These are phyloP conservation scores for Dactylellina parvicollis DNA, from an alignment of 2,329 filamentous ascomycete species.

Conservation along the genomic window DNA sequence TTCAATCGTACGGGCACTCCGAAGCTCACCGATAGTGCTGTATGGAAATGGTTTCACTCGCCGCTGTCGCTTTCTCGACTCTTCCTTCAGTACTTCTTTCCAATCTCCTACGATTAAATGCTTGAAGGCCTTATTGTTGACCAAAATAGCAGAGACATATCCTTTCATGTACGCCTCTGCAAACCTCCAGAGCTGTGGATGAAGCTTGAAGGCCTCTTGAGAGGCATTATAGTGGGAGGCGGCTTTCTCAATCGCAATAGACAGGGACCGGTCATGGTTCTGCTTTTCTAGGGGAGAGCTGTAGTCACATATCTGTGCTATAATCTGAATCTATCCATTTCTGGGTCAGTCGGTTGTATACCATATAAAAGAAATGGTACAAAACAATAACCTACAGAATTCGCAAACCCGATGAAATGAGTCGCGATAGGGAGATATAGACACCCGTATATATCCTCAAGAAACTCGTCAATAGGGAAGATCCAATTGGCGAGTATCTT, in stretches of 20 bases:
- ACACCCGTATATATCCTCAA: slow-evolving; percentile 8
- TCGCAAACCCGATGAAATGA: slow-evolving; percentile 10
- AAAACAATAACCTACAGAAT: slow-evolving; percentile 13
- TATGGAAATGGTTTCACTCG: background rate
- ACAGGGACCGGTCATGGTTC: background rate
- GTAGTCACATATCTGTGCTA: background rate
- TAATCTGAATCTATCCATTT: background rate
- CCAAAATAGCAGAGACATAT: background rate
- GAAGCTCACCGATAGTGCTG: background rate
- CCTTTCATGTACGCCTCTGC: slow-evolving; percentile 34
- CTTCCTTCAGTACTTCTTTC: slow-evolving; percentile 8
- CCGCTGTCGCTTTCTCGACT: slow-evolving; percentile 3
- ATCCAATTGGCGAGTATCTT: slow-evolving; percentile 25
- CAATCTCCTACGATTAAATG: slow-evolving; percentile 5
- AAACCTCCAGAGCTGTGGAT: slow-evolving; percentile 27
- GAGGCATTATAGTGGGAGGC: background rate
- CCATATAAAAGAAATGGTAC: background rate
- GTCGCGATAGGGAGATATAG: slow-evolving; percentile 9
- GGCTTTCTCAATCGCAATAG: background rate
- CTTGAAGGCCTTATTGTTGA: slow-evolving; percentile 1
- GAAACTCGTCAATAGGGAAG: slow-evolving; percentile 23
- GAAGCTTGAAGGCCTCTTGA: background rate
- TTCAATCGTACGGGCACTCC: background rate
- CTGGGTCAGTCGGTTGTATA: background rate
- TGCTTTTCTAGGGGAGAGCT: background rate